phyloP scores from a whole-genome alignment of 768 basidiomycete species.

The Boletus barrowsii region DNA sequence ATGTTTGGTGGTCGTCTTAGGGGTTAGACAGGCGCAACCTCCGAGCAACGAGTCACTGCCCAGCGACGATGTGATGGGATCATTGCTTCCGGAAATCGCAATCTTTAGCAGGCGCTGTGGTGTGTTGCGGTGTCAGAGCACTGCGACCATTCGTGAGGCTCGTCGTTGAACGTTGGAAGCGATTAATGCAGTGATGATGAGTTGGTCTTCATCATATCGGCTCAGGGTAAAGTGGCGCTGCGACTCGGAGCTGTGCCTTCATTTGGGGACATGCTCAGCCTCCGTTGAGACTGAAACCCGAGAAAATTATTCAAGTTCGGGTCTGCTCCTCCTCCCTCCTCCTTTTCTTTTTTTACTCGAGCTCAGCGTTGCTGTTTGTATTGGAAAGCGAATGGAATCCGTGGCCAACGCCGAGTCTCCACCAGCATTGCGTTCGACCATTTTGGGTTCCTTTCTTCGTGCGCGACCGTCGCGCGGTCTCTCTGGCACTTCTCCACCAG shows the following conservation, averaged over 20 bases:
- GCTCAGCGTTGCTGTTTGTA: background rate
- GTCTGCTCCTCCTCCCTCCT: background rate
- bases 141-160: background rate
- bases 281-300: slow-evolving; percentile 13
- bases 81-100: too few relatives aligned
- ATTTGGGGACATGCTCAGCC: slow-evolving; percentile 11
- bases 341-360: background rate
- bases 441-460: slow-evolving; percentile 71
- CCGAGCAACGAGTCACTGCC: too few relatives aligned
- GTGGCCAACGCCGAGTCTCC: slow-evolving; percentile 26
- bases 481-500: slow-evolving; percentile 51
- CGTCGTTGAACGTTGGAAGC: background rate
- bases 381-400: slow-evolving; percentile 10
- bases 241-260: slow-evolving; percentile 9
- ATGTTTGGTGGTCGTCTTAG: too few relatives aligned
- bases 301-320: background rate
- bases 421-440: slow-evolving; percentile 48
- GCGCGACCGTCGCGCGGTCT: slow-evolving; percentile 59
- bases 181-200: background rate
- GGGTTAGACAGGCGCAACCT: too few relatives aligned
- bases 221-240: slow-evolving; percentile 3
- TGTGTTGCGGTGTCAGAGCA: too few relatives aligned
- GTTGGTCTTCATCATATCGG: background rate
- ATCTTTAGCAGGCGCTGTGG: too few relatives aligned
- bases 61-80: too few relatives aligned